phyloP scores from a whole-genome alignment of 2,329 filamentous ascomycete genomes.

The Didymosphaeria variabile region DNA sequence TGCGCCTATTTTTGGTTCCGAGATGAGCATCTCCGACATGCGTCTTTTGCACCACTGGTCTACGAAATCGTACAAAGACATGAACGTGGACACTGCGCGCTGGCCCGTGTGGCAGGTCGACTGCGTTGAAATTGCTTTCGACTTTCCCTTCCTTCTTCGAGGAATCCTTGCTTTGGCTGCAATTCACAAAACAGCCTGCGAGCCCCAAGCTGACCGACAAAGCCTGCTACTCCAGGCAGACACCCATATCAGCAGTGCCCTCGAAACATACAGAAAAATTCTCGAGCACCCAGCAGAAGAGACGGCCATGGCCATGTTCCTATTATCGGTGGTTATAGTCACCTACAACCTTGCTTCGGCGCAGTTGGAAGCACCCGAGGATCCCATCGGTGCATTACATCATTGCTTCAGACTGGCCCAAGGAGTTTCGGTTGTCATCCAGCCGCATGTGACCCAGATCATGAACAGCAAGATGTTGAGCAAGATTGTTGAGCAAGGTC shows the following conservation, averaged over 20 bases:
- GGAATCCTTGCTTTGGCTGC: constrained; percentile 42
- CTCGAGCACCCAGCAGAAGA: constrained; percentile 32
- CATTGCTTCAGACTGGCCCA: constrained; percentile 42
- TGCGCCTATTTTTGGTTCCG: constrained; percentile 17
- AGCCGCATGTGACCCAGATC: constrained; percentile 33
- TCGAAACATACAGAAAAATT: constrained; percentile 34
- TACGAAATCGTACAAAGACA: constrained; percentile 29
- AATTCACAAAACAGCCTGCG: constrained; percentile 35
- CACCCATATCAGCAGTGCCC: constrained; percentile 36
- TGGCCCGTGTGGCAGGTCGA: constrained; percentile 29
- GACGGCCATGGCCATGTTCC: constrained; percentile 39
- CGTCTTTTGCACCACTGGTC: constrained; percentile 42
- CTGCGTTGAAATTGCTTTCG: constrained; percentile 35
- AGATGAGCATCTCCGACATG: constrained; percentile 39
- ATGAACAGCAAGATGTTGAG: constrained; percentile 30
- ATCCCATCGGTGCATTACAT: constrained; percentile 38
- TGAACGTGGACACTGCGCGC: constrained; percentile 27
- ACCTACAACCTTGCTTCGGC: constrained; percentile 42
- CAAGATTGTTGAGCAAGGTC: constrained; percentile 25
- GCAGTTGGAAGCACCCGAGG: constrained; percentile 37
- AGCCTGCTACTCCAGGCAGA: constrained; percentile 38
- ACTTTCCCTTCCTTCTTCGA: constrained; percentile 41
- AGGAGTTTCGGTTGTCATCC: constrained; percentile 37
- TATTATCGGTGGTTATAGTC: constrained; percentile 38
- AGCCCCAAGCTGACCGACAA: constrained; percentile 30